These are phyloP conservation scores for Petunia hybrid DNA, from an alignment of 305 asterid species.

Conservation along the genomic window DNA sequence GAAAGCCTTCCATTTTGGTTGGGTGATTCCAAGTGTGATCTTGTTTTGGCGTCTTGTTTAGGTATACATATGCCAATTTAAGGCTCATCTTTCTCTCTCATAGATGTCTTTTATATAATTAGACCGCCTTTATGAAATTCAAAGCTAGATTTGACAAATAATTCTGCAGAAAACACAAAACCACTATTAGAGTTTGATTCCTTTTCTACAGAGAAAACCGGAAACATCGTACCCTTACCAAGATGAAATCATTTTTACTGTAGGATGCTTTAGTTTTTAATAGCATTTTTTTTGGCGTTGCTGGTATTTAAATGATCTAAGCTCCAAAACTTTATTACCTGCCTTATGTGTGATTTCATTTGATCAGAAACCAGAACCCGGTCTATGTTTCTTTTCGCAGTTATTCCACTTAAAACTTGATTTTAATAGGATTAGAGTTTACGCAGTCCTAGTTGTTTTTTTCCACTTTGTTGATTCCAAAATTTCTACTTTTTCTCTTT, in stretches of 20 bases:
- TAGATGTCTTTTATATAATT: neutral
- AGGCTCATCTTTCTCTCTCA: neutral
- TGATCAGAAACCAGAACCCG: neutral
- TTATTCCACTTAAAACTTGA: neutral
- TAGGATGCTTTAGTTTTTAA: neutral
- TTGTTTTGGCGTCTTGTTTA: neutral
- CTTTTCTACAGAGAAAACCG: neutral
- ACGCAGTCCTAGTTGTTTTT: neutral
- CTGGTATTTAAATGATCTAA: neutral
- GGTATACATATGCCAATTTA: neutral
- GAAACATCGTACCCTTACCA: neutral
- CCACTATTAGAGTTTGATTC: neutral
- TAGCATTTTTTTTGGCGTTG: neutral
- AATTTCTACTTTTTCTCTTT: neutral
- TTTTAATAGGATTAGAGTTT: neutral
- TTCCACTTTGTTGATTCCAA: neutral
- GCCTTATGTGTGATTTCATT: neutral
- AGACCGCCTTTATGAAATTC: neutral
- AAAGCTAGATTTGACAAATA: neutral
- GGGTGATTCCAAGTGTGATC: neutral
- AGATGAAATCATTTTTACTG: neutral
- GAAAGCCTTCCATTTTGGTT: constrained; percentile 11
- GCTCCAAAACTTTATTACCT: neutral
- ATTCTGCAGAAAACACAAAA: neutral
- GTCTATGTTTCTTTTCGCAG: constrained; percentile 3